Conservation (phyloP, 352 stramenopile genomes). For the Ophiocytium majus region DNA sequence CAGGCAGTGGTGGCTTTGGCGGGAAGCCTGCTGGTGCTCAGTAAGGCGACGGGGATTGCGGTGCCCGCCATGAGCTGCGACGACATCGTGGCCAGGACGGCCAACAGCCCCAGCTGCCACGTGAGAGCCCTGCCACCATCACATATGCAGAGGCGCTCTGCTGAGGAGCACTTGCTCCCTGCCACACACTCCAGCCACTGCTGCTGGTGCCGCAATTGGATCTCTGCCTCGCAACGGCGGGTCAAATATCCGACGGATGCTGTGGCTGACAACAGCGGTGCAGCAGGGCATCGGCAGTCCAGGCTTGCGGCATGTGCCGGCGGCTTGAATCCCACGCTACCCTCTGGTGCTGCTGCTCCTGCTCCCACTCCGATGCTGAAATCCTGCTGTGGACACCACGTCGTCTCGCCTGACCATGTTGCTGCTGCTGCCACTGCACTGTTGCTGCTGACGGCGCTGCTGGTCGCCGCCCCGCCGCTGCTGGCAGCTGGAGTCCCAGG, state of each 20-base stretch:
- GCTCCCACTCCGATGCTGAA: background rate
- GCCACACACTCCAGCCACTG: no score
- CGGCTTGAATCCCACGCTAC: background rate
- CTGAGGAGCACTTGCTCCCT: no score
- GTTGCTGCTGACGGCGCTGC: background rate
- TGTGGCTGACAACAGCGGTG: background rate
- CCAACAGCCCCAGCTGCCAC: background rate
- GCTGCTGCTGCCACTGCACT: no score
- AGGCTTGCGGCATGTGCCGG: background rate
- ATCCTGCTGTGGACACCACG: background rate
- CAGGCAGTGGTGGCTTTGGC: no score
- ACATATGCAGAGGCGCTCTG: no score
- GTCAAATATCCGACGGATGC: background rate
- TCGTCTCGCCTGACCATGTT: no score
- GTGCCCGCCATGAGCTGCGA: constrained; percentile 16
- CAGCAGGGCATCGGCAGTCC: background rate
- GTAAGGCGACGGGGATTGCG: no score
- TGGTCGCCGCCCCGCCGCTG: background rate
- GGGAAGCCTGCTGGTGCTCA: no score
- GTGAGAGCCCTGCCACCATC: background rate
- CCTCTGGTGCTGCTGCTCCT: background rate
- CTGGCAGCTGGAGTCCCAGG: background rate
- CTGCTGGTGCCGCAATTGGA: no score
- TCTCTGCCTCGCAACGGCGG: background rate
- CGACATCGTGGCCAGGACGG: background rate